Evolutionary conservation across 176 grass and related monocot species (phyloP).

Genomic region (Oropetium thomaeum): DNA sequence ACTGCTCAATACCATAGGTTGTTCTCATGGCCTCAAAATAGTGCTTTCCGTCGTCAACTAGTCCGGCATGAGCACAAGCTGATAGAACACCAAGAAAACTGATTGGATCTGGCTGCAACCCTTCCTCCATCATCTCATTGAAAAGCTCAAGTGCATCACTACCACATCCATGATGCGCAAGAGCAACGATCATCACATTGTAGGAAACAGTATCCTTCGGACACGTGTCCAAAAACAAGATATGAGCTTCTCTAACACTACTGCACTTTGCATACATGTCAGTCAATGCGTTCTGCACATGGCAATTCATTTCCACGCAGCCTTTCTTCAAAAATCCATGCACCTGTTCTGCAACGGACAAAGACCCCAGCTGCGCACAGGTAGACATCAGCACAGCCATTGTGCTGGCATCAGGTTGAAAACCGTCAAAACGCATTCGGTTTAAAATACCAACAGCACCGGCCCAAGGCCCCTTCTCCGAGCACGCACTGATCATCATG

Average conservation of each 20-base stretch:
- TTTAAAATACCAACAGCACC: conserved; percentile 44
- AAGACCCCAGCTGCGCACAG: conserved; percentile 54
- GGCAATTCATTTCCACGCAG: conserved; percentile 47
- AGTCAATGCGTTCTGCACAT: conserved; percentile 50
- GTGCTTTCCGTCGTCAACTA: conserved; percentile 30
- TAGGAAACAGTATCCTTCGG: conserved; percentile 61
- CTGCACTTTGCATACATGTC: conserved; percentile 69
- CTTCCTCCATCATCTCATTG: conserved; percentile 26
- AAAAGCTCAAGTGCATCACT: conserved; percentile 50
- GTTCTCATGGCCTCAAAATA: conserved; percentile 57
- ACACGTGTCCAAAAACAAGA: conserved; percentile 34
- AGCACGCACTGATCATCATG: conserved; percentile 40
- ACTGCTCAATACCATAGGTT: conserved; percentile 40
- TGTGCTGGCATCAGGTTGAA: conserved; percentile 44
- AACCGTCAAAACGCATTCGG: conserved; percentile 21
- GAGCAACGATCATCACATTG: conserved; percentile 60
- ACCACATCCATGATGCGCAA: conserved; percentile 50
- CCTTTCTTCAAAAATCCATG: conserved; percentile 57
- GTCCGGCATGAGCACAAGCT: conserved; percentile 59
- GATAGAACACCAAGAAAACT: conserved; percentile 58
- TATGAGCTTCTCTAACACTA: conserved; percentile 34
- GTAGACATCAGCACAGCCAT: conserved; percentile 58
- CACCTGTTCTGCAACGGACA: conserved; percentile 49
- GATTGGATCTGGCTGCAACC: conserved; percentile 47
- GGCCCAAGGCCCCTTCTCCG: conserved; percentile 36